Evolutionary conservation across 139 green algal species (phyloP), one percentile per base, ranked within the genome.

Genomic region (Tetraselmis striata): DNA sequence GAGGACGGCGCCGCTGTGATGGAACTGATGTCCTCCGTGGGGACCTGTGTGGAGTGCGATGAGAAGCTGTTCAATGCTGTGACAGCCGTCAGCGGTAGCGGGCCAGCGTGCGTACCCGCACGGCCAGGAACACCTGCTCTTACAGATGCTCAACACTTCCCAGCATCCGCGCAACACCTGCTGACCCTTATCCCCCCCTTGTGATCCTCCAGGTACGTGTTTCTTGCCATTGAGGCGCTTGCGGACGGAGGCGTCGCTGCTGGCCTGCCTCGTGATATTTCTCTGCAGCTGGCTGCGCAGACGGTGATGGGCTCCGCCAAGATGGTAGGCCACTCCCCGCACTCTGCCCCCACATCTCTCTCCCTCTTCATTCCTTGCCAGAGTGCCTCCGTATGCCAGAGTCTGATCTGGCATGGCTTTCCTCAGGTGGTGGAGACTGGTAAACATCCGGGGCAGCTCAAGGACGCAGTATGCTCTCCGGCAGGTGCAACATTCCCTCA

Each of bases 141-240:
- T n/a, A n/a, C n/a, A n/a, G n/a, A n/a, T n/a, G n/a, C n/a, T n/a
- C n/a, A n/a, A n/a, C n/a, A n/a, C n/a, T n/a, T n/a, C n/a, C n/a
- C n/a, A n/a, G n/a, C n/a, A n/a, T n/a, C n/a, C n/a, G n/a, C n/a
- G n/a, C n/a, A n/a, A n/a, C n/a, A n/a, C n/a, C n/a, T n/a, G n/a
- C n/a, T n/a, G n/a, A n/a, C n/a, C n/a, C n/a, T n/a, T n/a, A n/a
- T n/a, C n/a, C n/a, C n/a, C n/a, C n/a, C n/a, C n/a, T n/a, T 88
- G 88, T 0, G 89, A 80, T 32, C 88, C 88, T 0, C 88, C 88
- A n/a, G 88, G n/a, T 99, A 98, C 80, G 82, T 99, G 18, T 99
- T 97, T 87, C 82, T 98, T 1, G 88, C 95, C 75, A 98, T 99
- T n/a, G 96, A 99, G 90, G 96, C 95, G 2, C 86, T 99, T 78